Evolutionary conservation across 129 eudicot genomes (phyloP), one percentile per base, ranked within the genome.

Genomic region (Lactuca sativa): DNA sequence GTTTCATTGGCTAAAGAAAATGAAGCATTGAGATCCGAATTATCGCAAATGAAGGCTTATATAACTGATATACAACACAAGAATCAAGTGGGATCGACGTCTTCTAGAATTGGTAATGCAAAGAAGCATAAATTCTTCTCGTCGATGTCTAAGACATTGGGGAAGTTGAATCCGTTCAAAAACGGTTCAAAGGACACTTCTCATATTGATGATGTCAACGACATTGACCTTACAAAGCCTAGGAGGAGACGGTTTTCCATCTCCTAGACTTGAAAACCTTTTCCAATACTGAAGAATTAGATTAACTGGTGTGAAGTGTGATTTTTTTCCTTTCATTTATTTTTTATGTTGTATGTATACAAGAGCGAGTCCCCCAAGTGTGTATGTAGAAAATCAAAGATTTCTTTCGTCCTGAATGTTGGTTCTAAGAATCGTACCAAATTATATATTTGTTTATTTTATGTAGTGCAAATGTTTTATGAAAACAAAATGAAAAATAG

Each of bases 131-230:
- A 81, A 1, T 95, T 95, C 81, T 95, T 95, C 80, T 90, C 97
- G 0, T 83, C 99, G 0, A 43, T 95, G 91, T 90, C 99, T 8
- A 95, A 87, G 83, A 95, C 84, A 2, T 36, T 95, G 17, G 99
- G 99, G 6, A 95, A 79, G 79, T 63, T 95, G 64, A 95, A 95
- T 74, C 99, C 99, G 6, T 95, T 95, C 55, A 95, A 76, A 76
- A 78, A 87, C 62, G 99, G 96, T 69, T 87, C 96, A 4, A 85
- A 96, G 53, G 92, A 95, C 74, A 96, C 92, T 55, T 87, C 96
- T 2, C 78, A 84, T 65, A 56, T 85, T 36, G 99, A 85, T 41
- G 96, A 80, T 2, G 80, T 69, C 5, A 78, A 79, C 4, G 99
- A 95, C 18, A 40, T 84, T 32, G 81, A 85, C 59, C 92, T 82